Conservation (phyloP, 352 stramenopile species). For the Pythium pectinolyticum region DNA sequence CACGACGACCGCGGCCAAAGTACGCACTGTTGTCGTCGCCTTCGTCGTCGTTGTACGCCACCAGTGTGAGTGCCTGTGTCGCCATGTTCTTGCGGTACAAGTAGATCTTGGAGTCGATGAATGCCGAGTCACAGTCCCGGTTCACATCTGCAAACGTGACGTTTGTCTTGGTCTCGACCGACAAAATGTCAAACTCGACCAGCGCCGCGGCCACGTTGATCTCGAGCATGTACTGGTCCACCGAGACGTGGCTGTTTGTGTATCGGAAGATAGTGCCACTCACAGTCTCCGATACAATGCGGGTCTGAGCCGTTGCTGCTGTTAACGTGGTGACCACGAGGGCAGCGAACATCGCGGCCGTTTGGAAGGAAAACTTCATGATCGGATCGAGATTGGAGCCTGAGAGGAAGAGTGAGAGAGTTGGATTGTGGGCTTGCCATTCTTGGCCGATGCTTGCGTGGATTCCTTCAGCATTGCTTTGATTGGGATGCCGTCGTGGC, state of each 20-base stretch:
- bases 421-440: not conserved
- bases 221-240: slow-evolving; percentile 59
- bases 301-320: not conserved
- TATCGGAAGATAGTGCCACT: slow-evolving; percentile 60
- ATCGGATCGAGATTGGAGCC: not conserved
- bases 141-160: slow-evolving; percentile 61
- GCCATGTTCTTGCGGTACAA: slow-evolving; percentile 34
- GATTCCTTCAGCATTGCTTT: too few species aligned
- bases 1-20: slow-evolving; percentile 35
- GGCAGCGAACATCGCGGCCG: not conserved
- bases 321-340: not conserved
- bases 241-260: slow-evolving; percentile 41
- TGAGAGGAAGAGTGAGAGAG: not conserved
- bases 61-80: slow-evolving; percentile 32
- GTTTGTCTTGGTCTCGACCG: slow-evolving; percentile 58
- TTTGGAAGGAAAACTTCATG: not conserved
- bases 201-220: slow-evolving; percentile 40
- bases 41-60: slow-evolving; percentile 69
- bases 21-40: slow-evolving; percentile 55
- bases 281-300: slow-evolving; percentile 35
- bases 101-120: slow-evolving; percentile 65
- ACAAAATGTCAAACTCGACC: slow-evolving; percentile 68
- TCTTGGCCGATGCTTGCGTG: too few species aligned
- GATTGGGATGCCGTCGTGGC: slow-evolving; percentile 4
- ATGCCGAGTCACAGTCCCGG: slow-evolving; percentile 67